Evolutionary conservation across 2,329 filamentous ascomycete species (phyloP), one percentile per base, ranked within the genome.

Genomic region (Myriosclerotinia scirpicola): DNA sequence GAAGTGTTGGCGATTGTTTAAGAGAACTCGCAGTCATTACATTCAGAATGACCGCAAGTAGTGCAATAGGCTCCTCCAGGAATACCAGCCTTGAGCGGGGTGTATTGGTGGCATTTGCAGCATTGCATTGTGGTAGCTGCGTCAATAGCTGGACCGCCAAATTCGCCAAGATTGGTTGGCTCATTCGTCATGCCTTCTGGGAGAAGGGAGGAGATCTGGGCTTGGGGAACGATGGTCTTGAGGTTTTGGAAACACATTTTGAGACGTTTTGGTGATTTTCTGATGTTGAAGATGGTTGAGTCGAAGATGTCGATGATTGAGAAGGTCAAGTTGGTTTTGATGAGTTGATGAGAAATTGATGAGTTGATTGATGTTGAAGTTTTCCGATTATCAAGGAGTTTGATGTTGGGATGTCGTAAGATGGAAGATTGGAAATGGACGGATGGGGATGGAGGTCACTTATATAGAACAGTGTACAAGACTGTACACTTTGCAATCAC

Each of bases 1-100:
- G 1, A 2, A 36, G 14, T 26, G 3, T 6, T 53, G 2, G 26
- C n/a, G 50, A 15, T 17, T 54, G 38, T n/a, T 42, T 53, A 55
- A 9, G 9, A 20, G 50, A 62, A 67, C 40, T 54, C 62, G 50
- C 66, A 67, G 56, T 52, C 7, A 20, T 66, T 67, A 36, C 66
- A 67, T 56, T 66, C 66, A 42, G 14, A 42, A 44, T 67, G 66
- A n/a, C 20, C 15, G 22, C 66, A 67, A 15, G 34, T 26, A 26
- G 15, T 14, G 56, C 55, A 67, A n/a, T 12, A 12, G 17, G 62
- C 55, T 7, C 26, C 12, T 9, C 66, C 62, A 6, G 54, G 53
- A 14, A 40, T 26, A 3, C 20, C 36, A 3, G 14, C 22, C 3
- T 50, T 44, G 11, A 62, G 36, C n/a, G 3, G 2, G 9, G 48